Base-by-base conservation (phyloP, 2,329 filamentous ascomycete genomes). In the Knufia petricola region DNA sequence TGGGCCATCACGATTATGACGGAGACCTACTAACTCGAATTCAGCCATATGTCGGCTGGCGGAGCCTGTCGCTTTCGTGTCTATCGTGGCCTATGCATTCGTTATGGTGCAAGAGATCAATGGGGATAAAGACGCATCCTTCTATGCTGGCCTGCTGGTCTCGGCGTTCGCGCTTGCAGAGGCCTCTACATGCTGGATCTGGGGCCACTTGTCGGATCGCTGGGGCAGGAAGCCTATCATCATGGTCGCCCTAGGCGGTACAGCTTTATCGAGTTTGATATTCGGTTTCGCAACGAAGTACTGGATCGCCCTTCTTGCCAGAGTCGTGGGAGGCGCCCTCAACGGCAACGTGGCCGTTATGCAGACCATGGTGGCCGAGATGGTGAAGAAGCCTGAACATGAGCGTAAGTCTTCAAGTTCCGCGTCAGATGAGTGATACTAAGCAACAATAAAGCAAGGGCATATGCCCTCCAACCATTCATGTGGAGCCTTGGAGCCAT, bases 311-410 rank as follows among this genome's bases (percentile, higher is more conserved):
- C 55, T 71, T 30, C 55, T 69, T 12, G 68, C 67, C 10, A 56
- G 68, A 4, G 66, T 69, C 42, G 58, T 71, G 12, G 83, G 82
- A 0, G 85, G 85, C 0, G 66, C 76, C 4, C 63, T 85, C 40
- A 87, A 86, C 60, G 83, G 82, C 1, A 87, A 86, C 60, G 75
- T 85, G 1, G 82, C 82, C 0, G 81, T 87, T 3, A 82, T 87
- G 79, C 70, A 82, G 52, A 85, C 81, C 4, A 82, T 85, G 75
- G 82, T 85, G 38, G 76, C 77, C 1, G 84, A 87, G 63, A 81
- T 84, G 36, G 77, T 87, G 24, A 71, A 74, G 45, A 82, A 85
- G 63, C 68, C 68, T 1, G 65, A 68, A 39, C 67, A 70, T 49
- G 68, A 71, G 49, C 68, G 63, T 63, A 54, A 46, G 61, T 52